Evolutionary conservation across 1,284 basidiomycete species (phyloP).

Genomic region (Tremellales sp.): DNA sequence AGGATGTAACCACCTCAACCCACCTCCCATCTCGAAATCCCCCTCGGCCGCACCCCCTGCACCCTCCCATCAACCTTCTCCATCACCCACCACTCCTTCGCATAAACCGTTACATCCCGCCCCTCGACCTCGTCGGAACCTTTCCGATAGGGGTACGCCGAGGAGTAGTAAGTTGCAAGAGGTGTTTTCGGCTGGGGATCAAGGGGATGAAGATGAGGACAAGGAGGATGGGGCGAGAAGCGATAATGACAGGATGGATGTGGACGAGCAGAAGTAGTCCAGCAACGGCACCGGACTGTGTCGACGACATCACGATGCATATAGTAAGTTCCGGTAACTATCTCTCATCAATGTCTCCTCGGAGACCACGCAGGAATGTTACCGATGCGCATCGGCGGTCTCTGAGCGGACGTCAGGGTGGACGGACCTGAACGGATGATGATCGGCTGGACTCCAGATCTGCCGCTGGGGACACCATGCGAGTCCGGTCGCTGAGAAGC

Average conservation of each 20-base stretch:
- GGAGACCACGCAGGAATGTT: too few species aligned
- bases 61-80: neutral
- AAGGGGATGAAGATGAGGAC: constrained; percentile 21
- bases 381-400: too few species aligned
- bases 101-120: constrained; percentile 1
- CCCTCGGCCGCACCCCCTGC: constrained; percentile 1
- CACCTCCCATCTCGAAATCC: constrained; percentile 28
- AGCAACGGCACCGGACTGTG: too few species aligned
- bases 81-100: constrained; percentile 2
- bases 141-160: constrained; percentile 27
- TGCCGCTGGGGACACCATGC: too few species aligned
- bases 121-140: constrained; percentile 20
- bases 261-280: constrained; percentile 27
- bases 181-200: constrained; percentile 33
- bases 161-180: constrained; percentile 29
- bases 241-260: constrained; percentile 40
- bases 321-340: too few species aligned
- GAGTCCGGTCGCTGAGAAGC: too few species aligned
- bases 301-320: too few species aligned
- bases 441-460: too few species aligned
- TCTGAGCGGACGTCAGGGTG: too few species aligned
- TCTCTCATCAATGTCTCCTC: too few species aligned
- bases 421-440: too few species aligned
- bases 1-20: constrained; percentile 46
- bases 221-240: constrained; percentile 9